Evolutionary conservation across 2,329 filamentous ascomycete genomes (phyloP), one percentile per base, ranked within the genome.

Genomic region (Neurospora sp.): DNA sequence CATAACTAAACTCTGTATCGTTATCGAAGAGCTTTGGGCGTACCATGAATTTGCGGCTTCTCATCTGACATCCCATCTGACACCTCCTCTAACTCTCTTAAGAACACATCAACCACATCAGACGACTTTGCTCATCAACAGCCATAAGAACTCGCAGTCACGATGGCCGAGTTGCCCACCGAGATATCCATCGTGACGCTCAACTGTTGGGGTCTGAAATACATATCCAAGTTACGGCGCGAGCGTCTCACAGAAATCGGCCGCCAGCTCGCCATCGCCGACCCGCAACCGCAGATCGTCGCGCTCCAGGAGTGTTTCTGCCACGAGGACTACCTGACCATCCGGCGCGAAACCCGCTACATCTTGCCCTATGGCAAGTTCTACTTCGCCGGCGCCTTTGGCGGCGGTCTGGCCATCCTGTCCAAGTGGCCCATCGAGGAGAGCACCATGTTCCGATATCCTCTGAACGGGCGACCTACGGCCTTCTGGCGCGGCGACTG

Each of bases 151-250:
- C 23, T 19, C 33, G 1, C 19, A 28, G 39, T 9, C 69, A 68
- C 66, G 11, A 74, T 74, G 73, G 71, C 71, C 19, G 69, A 72
- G n/a, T 79, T 77, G 74, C 87, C 86, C 19, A 82, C 82, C 39
- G 85, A 90, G 70, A 87, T 98, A 78, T 90, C 91, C 77, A 85
- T 98, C 75, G 83, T 97, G 74, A 96, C 93, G 4, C 88, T 97
- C 79, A 99, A 99, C 81, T 97, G 93, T 87, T 98, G 96, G 95
- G 96, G 96, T 68, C 89, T 98, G 72, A 95, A 96, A 77, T 93
- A 89, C 82, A 85, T 98, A 77, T 90, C 94, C 68, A 90, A 90
- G 74, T 87, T 92, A 74, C 92, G 94, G 74, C 83, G 86, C 73
- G 90, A 91, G 76, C 92, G 96, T 62, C 86, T 98, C 68, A 81